phyloP scores from a whole-genome alignment of 768 basidiomycete genomes.

The Trametes punicea region DNA sequence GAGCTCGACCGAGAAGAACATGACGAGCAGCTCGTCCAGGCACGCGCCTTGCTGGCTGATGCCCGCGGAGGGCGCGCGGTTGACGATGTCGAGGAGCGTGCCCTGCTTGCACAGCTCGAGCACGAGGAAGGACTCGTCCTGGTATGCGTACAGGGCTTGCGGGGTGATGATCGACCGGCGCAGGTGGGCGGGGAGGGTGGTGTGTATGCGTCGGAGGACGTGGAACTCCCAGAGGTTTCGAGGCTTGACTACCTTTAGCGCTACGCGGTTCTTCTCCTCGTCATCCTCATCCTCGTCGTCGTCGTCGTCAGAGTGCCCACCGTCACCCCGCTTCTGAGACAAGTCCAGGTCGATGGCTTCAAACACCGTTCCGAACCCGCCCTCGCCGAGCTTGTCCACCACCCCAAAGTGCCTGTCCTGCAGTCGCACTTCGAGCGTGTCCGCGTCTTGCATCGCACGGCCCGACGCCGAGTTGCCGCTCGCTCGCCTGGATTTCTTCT shows the following conservation, averaged over 20 bases:
- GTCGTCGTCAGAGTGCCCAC: conserved; percentile 44
- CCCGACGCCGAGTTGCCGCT: conserved; percentile 32
- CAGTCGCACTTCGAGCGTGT: conserved; percentile 55
- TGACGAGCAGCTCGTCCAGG: conserved; percentile 88
- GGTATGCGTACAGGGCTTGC: conserved; percentile 76
- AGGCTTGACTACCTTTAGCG: conserved; percentile 90
- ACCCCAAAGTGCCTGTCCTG: conserved; percentile 65
- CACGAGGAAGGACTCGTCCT: conserved; percentile 87
- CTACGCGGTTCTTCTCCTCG: conserved; percentile 58
- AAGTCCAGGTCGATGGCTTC: conserved; percentile 54
- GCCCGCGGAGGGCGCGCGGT: conserved; percentile 71
- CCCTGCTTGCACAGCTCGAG: conserved; percentile 90
- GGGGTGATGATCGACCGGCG: conserved; percentile 72
- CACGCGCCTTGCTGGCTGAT: conserved; percentile 77
- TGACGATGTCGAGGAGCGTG: conserved; percentile 88
- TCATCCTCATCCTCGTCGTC: conserved; percentile 52
- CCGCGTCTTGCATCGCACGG: conserved; percentile 34
- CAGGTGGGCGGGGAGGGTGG: conserved; percentile 54
- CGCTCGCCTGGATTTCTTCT: conserved; percentile 34
- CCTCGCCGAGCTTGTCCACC: conserved; percentile 89
- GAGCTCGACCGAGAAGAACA: conserved; percentile 94
- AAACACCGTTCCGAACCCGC: conserved; percentile 96
- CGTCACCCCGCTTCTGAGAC: conserved; percentile 39
- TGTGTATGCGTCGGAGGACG: conserved; percentile 74
- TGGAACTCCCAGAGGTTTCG: conserved; percentile 91